Base-by-base conservation (phyloP, 495 filamentous ascomycete genomes). In the Chaetomium cochliodes region DNA sequence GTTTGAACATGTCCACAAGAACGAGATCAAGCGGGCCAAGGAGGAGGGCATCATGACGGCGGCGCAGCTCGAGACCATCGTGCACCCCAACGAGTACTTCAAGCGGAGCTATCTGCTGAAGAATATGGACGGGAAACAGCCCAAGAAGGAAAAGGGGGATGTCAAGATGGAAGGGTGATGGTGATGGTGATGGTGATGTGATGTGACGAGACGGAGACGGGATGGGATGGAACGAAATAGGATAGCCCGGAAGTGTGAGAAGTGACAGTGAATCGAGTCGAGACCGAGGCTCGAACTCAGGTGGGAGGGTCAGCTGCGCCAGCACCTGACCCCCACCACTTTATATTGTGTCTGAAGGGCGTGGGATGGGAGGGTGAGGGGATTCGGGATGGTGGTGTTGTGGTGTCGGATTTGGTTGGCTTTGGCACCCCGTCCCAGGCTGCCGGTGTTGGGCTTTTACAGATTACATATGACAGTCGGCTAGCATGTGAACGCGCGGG, bases 81-180 rank as follows among this genome's bases (percentile, higher is more conserved):
- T 96, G 22, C 96, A 99, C 75, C 96, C 96, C 12, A 99, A 99
- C 75, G 92, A 92, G 61, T 99, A 97, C 76, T 98, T 98, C 77
- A 93, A 94, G 81, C 84, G 93, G 65, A 93, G 91, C 72, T 98
- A 90, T 75, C 69, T 96, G 69, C 76, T 98, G 53, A 96, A 91
- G 83, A 87, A 92, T 70, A 72, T 89, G 33, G 84, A 80, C 20
- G 84, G 80, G 6, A 56, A 56, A n/a, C n/a, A n/a, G 30, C 8
- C n/a, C 53, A 15, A 44, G 23, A 20, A 58, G 20, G 18, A 66
- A 57, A 42, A 54, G 33, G 47, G 70, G 2, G 82, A 84, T 69
- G 76, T 83, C 6, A 82, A 82, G 75, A 84, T 84, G 80, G 81
- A 82, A 55, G 78, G 65, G 15, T 75, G 52, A 67, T 13, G n/a